phyloP scores from a whole-genome alignment of 2,329 filamentous ascomycete genomes.

The Aplosporella prunicola region DNA sequence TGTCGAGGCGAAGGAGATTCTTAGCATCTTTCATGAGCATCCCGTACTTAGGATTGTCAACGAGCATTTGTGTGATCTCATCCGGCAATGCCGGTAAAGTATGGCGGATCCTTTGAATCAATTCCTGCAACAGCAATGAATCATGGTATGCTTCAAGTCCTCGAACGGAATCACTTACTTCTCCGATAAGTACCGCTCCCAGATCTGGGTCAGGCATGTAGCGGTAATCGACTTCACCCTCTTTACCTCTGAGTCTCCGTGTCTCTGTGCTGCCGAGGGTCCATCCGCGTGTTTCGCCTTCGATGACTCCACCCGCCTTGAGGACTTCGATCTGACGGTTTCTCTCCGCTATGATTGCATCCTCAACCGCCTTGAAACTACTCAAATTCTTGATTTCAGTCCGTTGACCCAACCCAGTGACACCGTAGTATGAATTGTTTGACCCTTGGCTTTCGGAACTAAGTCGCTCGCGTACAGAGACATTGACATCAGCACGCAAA shows the following conservation, averaged over 20 bases:
- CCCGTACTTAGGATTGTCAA: slow-evolving; percentile 47
- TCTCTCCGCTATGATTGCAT: slow-evolving; percentile 84
- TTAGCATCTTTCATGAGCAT: slow-evolving; percentile 75
- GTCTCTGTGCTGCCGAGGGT: slow-evolving; percentile 77
- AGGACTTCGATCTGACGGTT: slow-evolving; percentile 78
- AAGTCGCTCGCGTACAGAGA: slow-evolving; percentile 61
- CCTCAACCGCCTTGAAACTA: slow-evolving; percentile 89
- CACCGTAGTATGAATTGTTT: slow-evolving; percentile 43
- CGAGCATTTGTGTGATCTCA: slow-evolving; percentile 53
- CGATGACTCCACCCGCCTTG: slow-evolving; percentile 62
- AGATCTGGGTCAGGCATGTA: slow-evolving; percentile 98
- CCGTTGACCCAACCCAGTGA: slow-evolving; percentile 64
- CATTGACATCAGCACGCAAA: slow-evolving; percentile 87
- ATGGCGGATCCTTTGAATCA: slow-evolving; percentile 54
- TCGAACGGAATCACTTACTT: slow-evolving; percentile 21
- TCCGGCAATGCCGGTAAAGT: slow-evolving; percentile 67
- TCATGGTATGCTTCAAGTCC: slow-evolving; percentile 10
- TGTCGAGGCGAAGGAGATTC: slow-evolving; percentile 66
- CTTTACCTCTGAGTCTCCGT: slow-evolving; percentile 74
- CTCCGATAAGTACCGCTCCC: slow-evolving; percentile 64
- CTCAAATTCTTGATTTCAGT: slow-evolving; percentile 97
- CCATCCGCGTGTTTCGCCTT: slow-evolving; percentile 90
- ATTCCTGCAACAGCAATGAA: slow-evolving; percentile 33
- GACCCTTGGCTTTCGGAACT: slow-evolving; percentile 15
- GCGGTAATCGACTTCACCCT: slow-evolving; percentile 93